Conservation (phyloP, 768 basidiomycete species). For the Amanita brunnescens region DNA sequence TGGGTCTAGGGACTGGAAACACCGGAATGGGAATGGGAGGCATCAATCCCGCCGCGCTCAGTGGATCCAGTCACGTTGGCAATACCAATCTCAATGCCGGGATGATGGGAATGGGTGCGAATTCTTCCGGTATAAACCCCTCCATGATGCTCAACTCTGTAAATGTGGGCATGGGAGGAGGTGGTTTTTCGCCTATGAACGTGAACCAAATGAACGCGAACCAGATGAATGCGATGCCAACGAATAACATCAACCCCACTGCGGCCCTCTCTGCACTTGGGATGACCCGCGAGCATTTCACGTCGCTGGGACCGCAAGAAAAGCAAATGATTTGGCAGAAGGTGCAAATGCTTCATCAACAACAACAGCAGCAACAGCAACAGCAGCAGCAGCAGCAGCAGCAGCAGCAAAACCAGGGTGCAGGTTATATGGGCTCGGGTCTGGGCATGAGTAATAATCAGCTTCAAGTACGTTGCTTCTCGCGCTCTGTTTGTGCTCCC, state of each 20-base stretch:
- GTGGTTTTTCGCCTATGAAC: slow-evolving; percentile 7
- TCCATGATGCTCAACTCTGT: slow-evolving; percentile 11
- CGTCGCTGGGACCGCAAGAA: slow-evolving; percentile 16
- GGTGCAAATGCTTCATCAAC: slow-evolving; percentile 13
- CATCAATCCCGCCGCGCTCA: slow-evolving; percentile 15
- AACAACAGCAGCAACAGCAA: slow-evolving; percentile 10
- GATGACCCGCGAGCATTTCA: slow-evolving; percentile 25
- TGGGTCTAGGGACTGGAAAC: slow-evolving; percentile 7
- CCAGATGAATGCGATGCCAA: slow-evolving; percentile 7
- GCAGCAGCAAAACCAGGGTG: slow-evolving; percentile 6
- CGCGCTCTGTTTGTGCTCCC: background rate
- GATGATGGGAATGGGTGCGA: slow-evolving; percentile 1
- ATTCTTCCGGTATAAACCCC: slow-evolving; percentile 8
- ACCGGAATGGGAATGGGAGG: slow-evolving; percentile 12
- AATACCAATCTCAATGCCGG: background rate
- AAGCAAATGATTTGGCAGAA: slow-evolving; percentile 17
- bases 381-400: slow-evolving; percentile 16
- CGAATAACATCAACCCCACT: slow-evolving; percentile 5
- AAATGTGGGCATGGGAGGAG: slow-evolving; percentile 7
- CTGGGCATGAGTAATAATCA: background rate
- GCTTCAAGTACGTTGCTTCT: background rate
- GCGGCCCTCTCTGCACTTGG: slow-evolving; percentile 11
- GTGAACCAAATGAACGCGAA: slow-evolving; percentile 8
- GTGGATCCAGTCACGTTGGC: background rate
- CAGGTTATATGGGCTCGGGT: background rate